A percentile compares a stretch with the other conserved stretches of the same genome.
Evolutionary conservation across 768 basidiomycete species (phyloP).

Genomic region (Leccinum rimulosum): DNA sequence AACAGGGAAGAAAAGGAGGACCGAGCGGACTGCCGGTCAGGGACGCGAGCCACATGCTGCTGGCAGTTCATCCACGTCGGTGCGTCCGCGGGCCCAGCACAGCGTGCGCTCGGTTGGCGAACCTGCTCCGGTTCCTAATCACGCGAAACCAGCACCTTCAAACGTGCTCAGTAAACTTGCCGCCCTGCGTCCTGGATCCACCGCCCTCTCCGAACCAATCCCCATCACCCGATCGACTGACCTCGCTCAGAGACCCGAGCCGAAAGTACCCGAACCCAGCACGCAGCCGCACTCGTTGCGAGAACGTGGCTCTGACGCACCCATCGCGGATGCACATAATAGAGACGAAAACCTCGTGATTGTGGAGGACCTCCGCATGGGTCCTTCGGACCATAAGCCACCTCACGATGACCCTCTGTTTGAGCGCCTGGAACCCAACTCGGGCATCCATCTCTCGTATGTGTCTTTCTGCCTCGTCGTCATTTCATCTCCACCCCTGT

Average conservation of each 20-base stretch:
- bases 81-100: slow-evolving; percentile 15
- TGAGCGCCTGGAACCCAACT: slow-evolving; percentile 83
- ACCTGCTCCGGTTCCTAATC: slow-evolving; percentile 4
- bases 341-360: slow-evolving; percentile 67
- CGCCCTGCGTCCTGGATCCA: slow-evolving; percentile 27
- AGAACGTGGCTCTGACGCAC: slow-evolving; percentile 8
- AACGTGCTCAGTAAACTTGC: slow-evolving; percentile 53
- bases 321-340: slow-evolving; percentile 6
- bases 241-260: slow-evolving; percentile 20
- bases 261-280: slow-evolving; percentile 10
- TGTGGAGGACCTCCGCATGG: slow-evolving; percentile 72
- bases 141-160: slow-evolving; percentile 45
- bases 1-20: slow-evolving; percentile 44
- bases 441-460: slow-evolving; percentile 79
- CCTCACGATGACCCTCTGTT: slow-evolving; percentile 75
- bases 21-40: slow-evolving; percentile 28
- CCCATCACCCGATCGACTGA: slow-evolving; percentile 32
- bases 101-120: slow-evolving; percentile 9
- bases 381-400: slow-evolving; percentile 73
- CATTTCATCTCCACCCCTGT: neutral
- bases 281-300: neutral
- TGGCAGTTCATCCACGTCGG: slow-evolving; percentile 8
- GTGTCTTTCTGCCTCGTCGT: slow-evolving; percentile 29
- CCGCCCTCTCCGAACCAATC: slow-evolving; percentile 12
- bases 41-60: slow-evolving; percentile 19